phyloP scores from a whole-genome alignment of 2,329 filamentous ascomycete species.

The Thielaviopsis punctulata region DNA sequence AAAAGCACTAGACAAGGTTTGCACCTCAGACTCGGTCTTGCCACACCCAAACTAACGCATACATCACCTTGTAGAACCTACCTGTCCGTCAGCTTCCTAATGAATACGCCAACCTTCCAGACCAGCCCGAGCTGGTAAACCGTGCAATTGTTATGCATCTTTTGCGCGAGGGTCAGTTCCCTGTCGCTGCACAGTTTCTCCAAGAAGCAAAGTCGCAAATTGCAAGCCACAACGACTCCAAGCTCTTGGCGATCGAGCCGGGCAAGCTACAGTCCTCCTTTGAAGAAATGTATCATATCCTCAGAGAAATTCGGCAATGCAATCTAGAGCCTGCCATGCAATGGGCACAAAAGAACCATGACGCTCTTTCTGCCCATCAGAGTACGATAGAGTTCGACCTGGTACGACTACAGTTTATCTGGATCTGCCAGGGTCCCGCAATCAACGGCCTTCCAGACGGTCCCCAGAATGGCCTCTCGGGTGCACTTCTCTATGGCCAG shows the following conservation, averaged over 20 bases:
- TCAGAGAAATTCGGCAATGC: constrained; percentile 30
- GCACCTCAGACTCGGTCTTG: not conserved
- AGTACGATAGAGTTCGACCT: constrained; percentile 94
- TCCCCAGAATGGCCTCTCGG: constrained; percentile 34
- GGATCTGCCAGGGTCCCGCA: constrained; percentile 54
- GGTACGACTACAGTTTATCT: constrained; percentile 74
- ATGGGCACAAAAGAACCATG: constrained; percentile 63
- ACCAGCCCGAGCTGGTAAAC: constrained; percentile 62
- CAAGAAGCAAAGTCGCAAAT: constrained; percentile 35
- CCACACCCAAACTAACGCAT: not conserved
- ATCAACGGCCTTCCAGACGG: constrained; percentile 39
- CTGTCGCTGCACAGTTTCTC: constrained; percentile 71
- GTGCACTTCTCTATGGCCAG: constrained; percentile 61
- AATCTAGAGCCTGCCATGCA: constrained; percentile 71
- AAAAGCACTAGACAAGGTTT: constrained; percentile 67
- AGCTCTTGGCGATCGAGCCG: constrained; percentile 21
- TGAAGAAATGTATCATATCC: constrained; percentile 75
- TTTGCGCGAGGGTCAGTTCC: constrained; percentile 83
- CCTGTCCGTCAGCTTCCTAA: constrained; percentile 46
- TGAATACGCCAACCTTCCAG: constrained; percentile 39
- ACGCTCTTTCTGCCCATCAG: constrained; percentile 57
- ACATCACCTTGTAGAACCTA: constrained; percentile 37
- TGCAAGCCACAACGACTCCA: constrained; percentile 14
- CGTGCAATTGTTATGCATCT: constrained; percentile 93
- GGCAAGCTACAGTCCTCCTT: constrained; percentile 60